Evolutionary conservation across 176 grass and related monocot genomes (phyloP), one percentile per base, ranked within the genome.

Genomic region (Guadua angustifolia): DNA sequence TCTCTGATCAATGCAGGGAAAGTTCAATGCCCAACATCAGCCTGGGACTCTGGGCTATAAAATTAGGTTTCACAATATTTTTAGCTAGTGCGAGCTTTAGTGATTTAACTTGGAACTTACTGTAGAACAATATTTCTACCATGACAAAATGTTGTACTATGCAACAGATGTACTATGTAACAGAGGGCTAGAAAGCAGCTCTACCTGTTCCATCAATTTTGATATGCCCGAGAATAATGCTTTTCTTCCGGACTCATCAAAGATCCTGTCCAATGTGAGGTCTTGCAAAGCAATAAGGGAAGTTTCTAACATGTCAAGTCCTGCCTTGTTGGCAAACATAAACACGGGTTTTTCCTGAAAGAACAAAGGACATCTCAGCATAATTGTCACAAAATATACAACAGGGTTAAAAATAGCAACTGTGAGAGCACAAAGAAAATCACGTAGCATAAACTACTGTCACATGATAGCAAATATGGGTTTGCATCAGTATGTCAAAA

Each of bases 241-340:
- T 90, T 95, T 94, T 12, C 88, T 82, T n/a, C 91, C 91, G 68
- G 80, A 21, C 75, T 95, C 93, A 17, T 99, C 91, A 4, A 99
- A 99, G 43, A 99, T 99, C 82, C 90, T 99, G 73, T 98, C 95
- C 66, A 95, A 81, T 38, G 91, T 88, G 55, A 98, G 90, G 43
- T 95, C 95, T 90, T 98, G 95, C 45, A 98, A 86, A 1, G 91
- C 93, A n/a, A 98, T 62, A 26, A 98, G 82, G 45, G 93, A 95
- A 65, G 95, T 98, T 75, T 98, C 95, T 71, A 98, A 66, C 95
- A 98, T 98, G 81, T 98, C 95, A 59, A 98, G 87, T 1, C 95
- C 93, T 21, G 95, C 89, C 67, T 98, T 94, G 77, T 98, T 98
- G 22, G 95, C 95, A 65, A 95, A 98, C 0, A 79, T 98, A 79